A percentile compares a stretch with the other conserved stretches of the same genome.
Conservation (phyloP, 2,329 filamentous ascomycete species). For the Xylaria sp. region DNA sequence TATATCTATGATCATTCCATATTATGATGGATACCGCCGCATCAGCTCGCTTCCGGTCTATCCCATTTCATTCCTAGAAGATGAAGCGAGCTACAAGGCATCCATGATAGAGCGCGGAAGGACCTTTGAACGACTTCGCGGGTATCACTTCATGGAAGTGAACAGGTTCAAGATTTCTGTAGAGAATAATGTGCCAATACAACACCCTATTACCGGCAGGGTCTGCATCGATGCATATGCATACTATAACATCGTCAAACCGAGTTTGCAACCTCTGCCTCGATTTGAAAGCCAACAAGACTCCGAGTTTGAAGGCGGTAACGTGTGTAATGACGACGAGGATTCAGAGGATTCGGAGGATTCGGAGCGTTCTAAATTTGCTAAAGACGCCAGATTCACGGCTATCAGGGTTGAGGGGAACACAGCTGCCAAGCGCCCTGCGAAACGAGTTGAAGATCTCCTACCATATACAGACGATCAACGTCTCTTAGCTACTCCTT, state of each 20-base stretch:
- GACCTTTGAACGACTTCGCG: slow-evolving; percentile 49
- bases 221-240: slow-evolving; percentile 52
- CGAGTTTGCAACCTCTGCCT: slow-evolving; percentile 42
- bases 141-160: slow-evolving; percentile 48
- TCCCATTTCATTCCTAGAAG: slow-evolving; percentile 46
- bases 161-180: slow-evolving; percentile 48
- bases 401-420: slow-evolving; percentile 28
- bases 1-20: slow-evolving; percentile 40
- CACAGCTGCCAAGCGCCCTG: slow-evolving; percentile 20
- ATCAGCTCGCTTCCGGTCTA: slow-evolving; percentile 48
- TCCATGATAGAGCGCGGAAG: slow-evolving; percentile 47
- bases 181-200: slow-evolving; percentile 42
- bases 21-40: slow-evolving; percentile 44
- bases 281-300: slow-evolving; percentile 10
- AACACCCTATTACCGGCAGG: slow-evolving; percentile 45
- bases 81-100: slow-evolving; percentile 43
- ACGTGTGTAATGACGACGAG: too few species aligned
- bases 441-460: slow-evolving; percentile 44
- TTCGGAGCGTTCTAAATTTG: too few species aligned
- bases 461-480: slow-evolving; percentile 49
- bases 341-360: too few species aligned
- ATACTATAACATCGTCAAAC: slow-evolving; percentile 50
- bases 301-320: neutral
- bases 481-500: slow-evolving; percentile 51
- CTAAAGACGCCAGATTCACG: slow-evolving; percentile 28